Conservation (phyloP, 345 rosid species). For the Eucalyptus regnans region DNA sequence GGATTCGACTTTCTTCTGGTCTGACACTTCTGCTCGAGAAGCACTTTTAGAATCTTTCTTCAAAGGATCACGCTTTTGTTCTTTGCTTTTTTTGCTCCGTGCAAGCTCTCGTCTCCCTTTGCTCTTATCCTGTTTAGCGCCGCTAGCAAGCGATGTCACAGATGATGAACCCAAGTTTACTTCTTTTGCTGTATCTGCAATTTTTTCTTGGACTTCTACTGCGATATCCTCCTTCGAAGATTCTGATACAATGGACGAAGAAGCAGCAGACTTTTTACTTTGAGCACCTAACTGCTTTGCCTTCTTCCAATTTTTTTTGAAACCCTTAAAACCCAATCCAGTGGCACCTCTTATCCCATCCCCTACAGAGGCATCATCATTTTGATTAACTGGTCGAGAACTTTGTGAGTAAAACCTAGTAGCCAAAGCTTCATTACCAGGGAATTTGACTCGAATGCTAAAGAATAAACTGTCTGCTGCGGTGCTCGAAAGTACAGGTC, state of each 20-base stretch:
- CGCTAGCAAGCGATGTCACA: neutral
- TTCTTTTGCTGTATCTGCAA: neutral
- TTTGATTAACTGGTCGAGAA: neutral
- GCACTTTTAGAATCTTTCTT: slow-evolving; percentile 9
- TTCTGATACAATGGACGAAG: neutral
- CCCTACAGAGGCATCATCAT: neutral
- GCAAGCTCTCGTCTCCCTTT: slow-evolving; percentile 21
- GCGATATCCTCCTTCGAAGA: neutral
- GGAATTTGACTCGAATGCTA: neutral
- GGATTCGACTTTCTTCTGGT: slow-evolving; percentile 4
- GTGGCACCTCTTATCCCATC: neutral
- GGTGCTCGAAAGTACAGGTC: neutral
- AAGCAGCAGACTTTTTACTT: neutral
- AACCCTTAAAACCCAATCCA: neutral
- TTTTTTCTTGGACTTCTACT: neutral
- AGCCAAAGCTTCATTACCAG: neutral
- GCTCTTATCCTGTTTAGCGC: slow-evolving; percentile 2
- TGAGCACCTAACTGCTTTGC: neutral
- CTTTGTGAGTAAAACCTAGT: neutral
- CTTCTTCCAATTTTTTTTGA: neutral
- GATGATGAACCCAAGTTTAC: neutral
- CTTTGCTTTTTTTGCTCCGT: slow-evolving; percentile 21
- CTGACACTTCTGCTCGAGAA: slow-evolving; percentile 13
- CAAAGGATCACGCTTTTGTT: slow-evolving; percentile 5
- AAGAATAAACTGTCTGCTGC: neutral